Percentiles rank a stretch among this genome's conserved stretches.
Conservation (phyloP, 805 yeast genomes). For the Hanseniaspora taiwanica region DNA sequence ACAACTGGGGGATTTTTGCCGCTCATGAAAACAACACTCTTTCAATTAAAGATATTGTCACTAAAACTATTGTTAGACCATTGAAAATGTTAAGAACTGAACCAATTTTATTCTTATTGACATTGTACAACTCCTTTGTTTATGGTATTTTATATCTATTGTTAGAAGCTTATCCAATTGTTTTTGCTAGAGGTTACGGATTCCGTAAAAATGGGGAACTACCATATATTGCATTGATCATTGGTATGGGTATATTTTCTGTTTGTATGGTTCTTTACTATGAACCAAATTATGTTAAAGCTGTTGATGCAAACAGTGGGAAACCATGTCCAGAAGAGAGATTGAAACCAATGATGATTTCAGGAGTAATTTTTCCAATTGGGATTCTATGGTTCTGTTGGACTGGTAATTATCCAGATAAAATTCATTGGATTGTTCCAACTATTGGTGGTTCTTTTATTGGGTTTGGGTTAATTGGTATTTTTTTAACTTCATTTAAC, state of each 20-base stretch:
- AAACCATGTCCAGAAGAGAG: conserved; percentile 68
- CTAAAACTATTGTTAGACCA: conserved; percentile 57
- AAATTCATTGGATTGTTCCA: conserved; percentile 76
- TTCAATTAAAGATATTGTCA: conserved; percentile 42
- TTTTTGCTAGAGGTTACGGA: conserved; percentile 49
- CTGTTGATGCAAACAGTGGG: conserved; percentile 40
- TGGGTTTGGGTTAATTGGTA: conserved; percentile 55
- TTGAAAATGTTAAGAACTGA: conserved; percentile 51
- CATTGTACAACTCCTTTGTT: conserved; percentile 63
- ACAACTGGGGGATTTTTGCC: conserved; percentile 75
- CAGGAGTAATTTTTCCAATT: conserved; percentile 56
- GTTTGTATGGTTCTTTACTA: conserved; percentile 31
- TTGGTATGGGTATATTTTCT: conserved; percentile 57
- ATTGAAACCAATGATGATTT: conserved; percentile 60
- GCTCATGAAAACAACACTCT: conserved; percentile 55
- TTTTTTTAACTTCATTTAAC: conserved; percentile 57
- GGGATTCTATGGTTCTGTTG: conserved; percentile 83
- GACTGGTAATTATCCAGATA: conserved; percentile 64
- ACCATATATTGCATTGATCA: conserved; percentile 65
- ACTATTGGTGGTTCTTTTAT: conserved; percentile 48
- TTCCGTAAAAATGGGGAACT: conserved; percentile 41
- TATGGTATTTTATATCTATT: conserved; percentile 69
- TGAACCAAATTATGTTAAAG: conserved; percentile 40
- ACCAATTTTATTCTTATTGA: conserved; percentile 56
- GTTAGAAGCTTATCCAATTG: conserved; percentile 63